Conservation (phyloP, 257 asterid genomes). For the Solanum tarapatanum region DNA sequence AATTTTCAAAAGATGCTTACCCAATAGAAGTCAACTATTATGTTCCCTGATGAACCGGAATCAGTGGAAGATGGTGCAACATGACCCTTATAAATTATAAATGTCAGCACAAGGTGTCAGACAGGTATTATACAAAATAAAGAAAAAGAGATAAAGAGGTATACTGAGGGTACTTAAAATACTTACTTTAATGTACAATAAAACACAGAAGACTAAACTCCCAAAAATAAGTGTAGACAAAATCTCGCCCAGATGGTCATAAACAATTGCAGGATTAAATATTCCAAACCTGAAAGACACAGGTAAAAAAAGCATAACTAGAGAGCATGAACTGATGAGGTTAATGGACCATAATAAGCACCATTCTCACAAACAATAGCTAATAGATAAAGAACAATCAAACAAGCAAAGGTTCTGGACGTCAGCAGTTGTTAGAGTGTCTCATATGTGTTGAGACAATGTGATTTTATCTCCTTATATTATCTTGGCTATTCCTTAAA, state of each 20-base stretch:
- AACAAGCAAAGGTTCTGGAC: neutral
- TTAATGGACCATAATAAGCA: neutral
- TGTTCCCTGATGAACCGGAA: constrained; percentile 85
- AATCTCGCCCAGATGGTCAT: constrained; percentile 90
- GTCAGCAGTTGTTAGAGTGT: neutral
- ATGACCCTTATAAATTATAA: constrained; percentile 40
- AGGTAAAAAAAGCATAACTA: neutral
- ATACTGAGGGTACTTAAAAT: neutral
- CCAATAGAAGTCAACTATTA: constrained; percentile 92
- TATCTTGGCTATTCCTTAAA: neutral
- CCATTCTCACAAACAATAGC: neutral
- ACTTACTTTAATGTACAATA: constrained; percentile 78
- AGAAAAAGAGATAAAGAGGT: neutral
- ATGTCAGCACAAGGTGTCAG: constrained; percentile 19
- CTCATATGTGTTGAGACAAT: neutral
- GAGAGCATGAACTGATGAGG: neutral
- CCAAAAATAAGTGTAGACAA: constrained; percentile 80
- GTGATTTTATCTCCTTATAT: neutral
- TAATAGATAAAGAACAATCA: neutral
- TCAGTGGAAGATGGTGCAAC: constrained; percentile 87
- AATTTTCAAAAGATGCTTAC: constrained; percentile 26
- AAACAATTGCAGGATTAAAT: constrained; percentile 79
- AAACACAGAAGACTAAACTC: constrained; percentile 69
- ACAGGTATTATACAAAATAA: neutral
- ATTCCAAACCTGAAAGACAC: constrained; percentile 58